Evolutionary conservation across 441 rosid species (phyloP), one percentile per base, ranked within the genome.

Genomic region (Euphorbia celastroides): DNA sequence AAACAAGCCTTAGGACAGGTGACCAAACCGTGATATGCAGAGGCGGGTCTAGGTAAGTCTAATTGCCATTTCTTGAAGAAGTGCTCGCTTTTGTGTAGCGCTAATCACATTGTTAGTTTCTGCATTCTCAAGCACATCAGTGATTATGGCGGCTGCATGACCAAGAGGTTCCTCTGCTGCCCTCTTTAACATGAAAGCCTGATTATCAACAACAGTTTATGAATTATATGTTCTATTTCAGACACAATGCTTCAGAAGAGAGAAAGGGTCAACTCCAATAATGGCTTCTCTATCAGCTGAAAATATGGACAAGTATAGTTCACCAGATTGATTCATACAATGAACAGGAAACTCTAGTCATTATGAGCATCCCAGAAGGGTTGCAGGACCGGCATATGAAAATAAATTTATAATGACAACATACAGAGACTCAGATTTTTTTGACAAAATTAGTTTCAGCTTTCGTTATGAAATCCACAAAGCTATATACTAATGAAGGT

Each of bases 171-270:
- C 99, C 82, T 90, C 99, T 0, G 81, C 83, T 0, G 90, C 86
- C 79, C 84, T 82, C 82, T 74, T 93, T 75, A 93, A 80, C 95
- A 93, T 86, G 77, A 93, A 93, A 50, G 97, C 97, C 99, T 93
- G 88, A 61, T 27, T 62, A 59, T 36, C 41, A 52, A 65, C 26
- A 60, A 23, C 28, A 56, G 62, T 59, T n/a, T 28, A 52, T 26
- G 17, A 66, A 36, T 41, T n/a, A n/a, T n/a, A n/a, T n/a, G n/a
- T 14, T 38, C 19, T 19, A 36, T 22, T 30, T 44, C 56, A 46
- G 0, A 62, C 23, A 25, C 16, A 42, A 38, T 14, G 30, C 31
- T 41, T 38, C 52, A 12, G 51, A 10, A 23, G 7, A 14, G 19
- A n/a, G 48, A 34, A 44, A 8, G 27, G 55, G 41, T 9, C 38